A percentile compares a stretch with the other conserved stretches of the same genome.
These are phyloP conservation scores for Sungouiella thailandica DNA, from an alignment of 805 yeast species.

Conservation along the genomic window DNA sequence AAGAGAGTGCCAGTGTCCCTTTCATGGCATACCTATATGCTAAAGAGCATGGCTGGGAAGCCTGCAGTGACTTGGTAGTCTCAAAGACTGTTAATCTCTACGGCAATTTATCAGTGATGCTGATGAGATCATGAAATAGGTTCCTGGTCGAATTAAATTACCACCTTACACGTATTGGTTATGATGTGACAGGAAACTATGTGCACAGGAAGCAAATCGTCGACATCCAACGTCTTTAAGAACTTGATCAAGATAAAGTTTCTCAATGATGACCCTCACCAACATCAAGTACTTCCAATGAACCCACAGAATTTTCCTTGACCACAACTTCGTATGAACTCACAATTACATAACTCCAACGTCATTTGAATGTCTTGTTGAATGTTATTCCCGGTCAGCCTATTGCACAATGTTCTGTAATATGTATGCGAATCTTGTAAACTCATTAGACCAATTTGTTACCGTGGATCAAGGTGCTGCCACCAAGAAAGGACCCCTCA, in stretches of 20 bases:
- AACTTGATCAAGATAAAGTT: slow-evolving; percentile 68
- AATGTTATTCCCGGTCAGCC: slow-evolving; percentile 46
- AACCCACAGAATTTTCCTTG: slow-evolving; percentile 54
- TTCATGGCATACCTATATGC: no score
- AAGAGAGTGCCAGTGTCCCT: no score
- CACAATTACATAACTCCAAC: slow-evolving; percentile 63
- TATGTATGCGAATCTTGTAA: slow-evolving; percentile 66
- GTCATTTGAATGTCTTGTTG: slow-evolving; percentile 18
- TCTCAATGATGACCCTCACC: slow-evolving; percentile 89
- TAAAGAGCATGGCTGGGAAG: no score
- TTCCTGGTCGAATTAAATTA: no score
- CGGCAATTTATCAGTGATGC: no score
- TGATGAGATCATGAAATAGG: no score
- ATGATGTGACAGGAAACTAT: no score
- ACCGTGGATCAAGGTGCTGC: slow-evolving; percentile 83
- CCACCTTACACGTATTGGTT: no score
- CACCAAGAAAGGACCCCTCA: slow-evolving; percentile 71
- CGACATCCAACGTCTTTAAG: slow-evolving; percentile 63
- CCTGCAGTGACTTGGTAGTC: no score
- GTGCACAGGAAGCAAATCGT: no score
- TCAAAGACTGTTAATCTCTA: no score
- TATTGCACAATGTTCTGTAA: slow-evolving; percentile 58
- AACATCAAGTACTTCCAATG: slow-evolving; percentile 83
- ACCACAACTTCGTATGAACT: slow-evolving; percentile 82
- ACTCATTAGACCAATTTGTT: slow-evolving; percentile 78